phyloP scores from a whole-genome alignment of 208 protist species.

The Eutreptiella sp. region DNA sequence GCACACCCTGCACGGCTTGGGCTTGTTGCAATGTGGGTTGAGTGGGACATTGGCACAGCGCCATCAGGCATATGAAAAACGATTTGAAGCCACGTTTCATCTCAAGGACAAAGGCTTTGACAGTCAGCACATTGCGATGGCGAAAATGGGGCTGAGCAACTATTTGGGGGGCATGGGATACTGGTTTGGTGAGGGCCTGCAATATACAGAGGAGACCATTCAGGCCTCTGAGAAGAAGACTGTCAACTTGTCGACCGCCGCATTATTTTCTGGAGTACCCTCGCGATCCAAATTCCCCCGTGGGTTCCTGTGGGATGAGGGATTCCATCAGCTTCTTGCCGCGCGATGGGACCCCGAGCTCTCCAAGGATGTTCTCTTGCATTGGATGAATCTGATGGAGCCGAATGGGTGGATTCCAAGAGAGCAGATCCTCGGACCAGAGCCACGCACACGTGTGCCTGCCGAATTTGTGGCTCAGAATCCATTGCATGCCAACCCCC shows the following conservation, averaged over 20 bases:
- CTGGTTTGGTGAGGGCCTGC: constrained; percentile 33
- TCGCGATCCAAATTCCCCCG: constrained; percentile 64
- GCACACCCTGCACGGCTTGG: background rate
- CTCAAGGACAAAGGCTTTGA: background rate
- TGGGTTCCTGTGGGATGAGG: constrained; percentile 84
- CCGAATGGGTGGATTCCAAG: constrained; percentile 65
- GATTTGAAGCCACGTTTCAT: constrained; percentile 5
- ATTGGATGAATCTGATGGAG: constrained; percentile 64
- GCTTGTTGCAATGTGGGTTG: background rate
- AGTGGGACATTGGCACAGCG: background rate
- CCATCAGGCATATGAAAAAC: background rate
- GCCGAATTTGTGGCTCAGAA: constrained; percentile 53
- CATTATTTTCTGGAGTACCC: constrained; percentile 49
- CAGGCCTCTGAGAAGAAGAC: constrained; percentile 19
- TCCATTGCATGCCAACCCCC: constrained; percentile 56
- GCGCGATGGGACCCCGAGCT: constrained; percentile 45
- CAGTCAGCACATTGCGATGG: constrained; percentile 13
- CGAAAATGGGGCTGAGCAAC: constrained; percentile 35
- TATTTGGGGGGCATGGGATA: constrained; percentile 54
- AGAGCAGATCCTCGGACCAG: constrained; percentile 69
- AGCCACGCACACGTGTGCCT: constrained; percentile 48
- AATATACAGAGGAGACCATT: background rate
- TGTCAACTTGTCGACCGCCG: background rate
- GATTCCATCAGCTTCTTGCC: constrained; percentile 72
- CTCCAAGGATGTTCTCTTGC: constrained; percentile 40